Evolutionary conservation across 495 filamentous ascomycete genomes (phyloP).

Genomic region (Hypoxylon lienhwacheense): DNA sequence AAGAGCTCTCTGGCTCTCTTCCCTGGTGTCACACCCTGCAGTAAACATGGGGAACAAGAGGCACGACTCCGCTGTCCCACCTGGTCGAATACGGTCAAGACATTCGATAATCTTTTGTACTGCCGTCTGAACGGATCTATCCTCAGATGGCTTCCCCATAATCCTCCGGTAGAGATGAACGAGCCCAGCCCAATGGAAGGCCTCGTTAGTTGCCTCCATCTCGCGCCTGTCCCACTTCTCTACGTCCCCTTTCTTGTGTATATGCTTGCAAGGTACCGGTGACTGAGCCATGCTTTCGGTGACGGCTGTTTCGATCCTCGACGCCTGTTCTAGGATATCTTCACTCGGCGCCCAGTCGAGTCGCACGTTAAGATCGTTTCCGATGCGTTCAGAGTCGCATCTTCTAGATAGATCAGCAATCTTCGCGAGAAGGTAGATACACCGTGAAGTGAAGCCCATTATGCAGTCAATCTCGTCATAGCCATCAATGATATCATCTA

Average conservation of each 20-base stretch:
- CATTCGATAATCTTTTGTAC: conserved; percentile 65
- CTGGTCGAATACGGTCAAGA: conserved; percentile 63
- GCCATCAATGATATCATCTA: conserved; percentile 57
- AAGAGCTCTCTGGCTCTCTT: conserved; percentile 56
- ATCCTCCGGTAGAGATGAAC: conserved; percentile 78
- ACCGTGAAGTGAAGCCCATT: conserved; percentile 72
- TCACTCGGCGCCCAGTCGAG: conserved; percentile 62
- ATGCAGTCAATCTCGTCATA: conserved; percentile 75
- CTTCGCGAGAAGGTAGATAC: conserved; percentile 69
- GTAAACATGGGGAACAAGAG: conserved; percentile 83
- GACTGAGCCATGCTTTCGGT: conserved; percentile 47
- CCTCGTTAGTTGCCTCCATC: conserved; percentile 75
- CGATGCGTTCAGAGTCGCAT: conserved; percentile 69
- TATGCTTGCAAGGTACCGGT: conserved; percentile 50
- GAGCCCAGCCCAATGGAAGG: conserved; percentile 79
- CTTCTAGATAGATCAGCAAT: conserved; percentile 72
- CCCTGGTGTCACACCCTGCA: conserved; percentile 73
- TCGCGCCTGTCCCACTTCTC: conserved; percentile 61
- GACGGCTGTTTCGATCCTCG: conserved; percentile 58
- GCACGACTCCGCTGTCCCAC: conserved; percentile 73
- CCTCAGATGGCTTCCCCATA: conserved; percentile 58
- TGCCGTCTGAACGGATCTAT: conserved; percentile 62
- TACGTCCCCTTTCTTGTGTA: conserved; percentile 49
- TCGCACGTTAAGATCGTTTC: conserved; percentile 51
- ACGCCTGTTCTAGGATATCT: conserved; percentile 57